Conservation (phyloP, 768 basidiomycete species). For the Lentinus brumalis region DNA sequence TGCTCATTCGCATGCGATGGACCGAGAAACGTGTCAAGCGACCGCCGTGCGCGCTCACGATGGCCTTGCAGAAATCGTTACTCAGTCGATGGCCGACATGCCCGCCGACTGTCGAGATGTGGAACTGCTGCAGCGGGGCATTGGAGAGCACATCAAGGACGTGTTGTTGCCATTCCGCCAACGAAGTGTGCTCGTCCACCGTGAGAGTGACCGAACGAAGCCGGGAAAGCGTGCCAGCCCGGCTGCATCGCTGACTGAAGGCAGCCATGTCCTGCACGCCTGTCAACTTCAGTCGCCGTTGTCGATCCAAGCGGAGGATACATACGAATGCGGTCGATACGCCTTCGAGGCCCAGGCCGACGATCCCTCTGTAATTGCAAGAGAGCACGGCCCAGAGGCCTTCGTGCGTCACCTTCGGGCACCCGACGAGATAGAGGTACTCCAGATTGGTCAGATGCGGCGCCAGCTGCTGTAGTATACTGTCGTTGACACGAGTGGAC, state of each 20-base stretch:
- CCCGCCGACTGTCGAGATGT: slow-evolving; percentile 52
- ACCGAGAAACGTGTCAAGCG: slow-evolving; percentile 61
- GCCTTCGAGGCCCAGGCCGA: slow-evolving; percentile 61
- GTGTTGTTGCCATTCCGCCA: slow-evolving; percentile 18
- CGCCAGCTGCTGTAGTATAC: slow-evolving; percentile 50
- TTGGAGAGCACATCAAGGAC: slow-evolving; percentile 15
- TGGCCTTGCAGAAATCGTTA: slow-evolving; percentile 50
- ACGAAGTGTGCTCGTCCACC: slow-evolving; percentile 19
- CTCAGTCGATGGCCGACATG: slow-evolving; percentile 37
- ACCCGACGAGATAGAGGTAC: slow-evolving; percentile 64
- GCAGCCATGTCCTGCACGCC: slow-evolving; percentile 50
- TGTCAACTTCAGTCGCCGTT: not conserved
- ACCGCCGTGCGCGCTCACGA: slow-evolving; percentile 53
- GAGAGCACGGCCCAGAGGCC: slow-evolving; percentile 58
- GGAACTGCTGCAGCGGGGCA: slow-evolving; percentile 56
- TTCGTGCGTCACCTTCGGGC: slow-evolving; percentile 63
- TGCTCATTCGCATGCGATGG: slow-evolving; percentile 60
- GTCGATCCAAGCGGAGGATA: slow-evolving; percentile 7
- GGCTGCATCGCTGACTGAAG: slow-evolving; percentile 44
- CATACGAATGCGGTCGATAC: slow-evolving; percentile 62
- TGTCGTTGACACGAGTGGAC: slow-evolving; percentile 61
- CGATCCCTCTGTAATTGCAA: slow-evolving; percentile 47
- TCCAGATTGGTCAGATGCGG: slow-evolving; percentile 52
- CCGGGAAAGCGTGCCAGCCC: slow-evolving; percentile 38
- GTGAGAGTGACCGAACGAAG: slow-evolving; percentile 64